Percentiles rank a stretch among this genome's conserved stretches.
phyloP scores from a whole-genome alignment of 352 stramenopile genomes.

The Phytophthora europaea region DNA sequence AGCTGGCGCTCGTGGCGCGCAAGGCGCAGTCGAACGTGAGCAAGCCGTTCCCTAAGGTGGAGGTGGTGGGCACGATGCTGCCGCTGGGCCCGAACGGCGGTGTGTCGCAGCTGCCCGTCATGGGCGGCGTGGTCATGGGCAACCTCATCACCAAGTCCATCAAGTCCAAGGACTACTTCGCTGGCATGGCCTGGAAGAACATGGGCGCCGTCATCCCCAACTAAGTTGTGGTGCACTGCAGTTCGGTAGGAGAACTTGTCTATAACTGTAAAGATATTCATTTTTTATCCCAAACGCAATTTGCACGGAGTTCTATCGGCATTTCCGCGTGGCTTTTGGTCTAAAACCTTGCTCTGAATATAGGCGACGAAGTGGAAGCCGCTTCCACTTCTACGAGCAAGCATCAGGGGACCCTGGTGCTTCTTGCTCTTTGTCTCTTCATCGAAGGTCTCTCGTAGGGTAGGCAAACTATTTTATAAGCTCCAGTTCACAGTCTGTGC shows the following conservation, averaged over 20 bases:
- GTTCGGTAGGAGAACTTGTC: not conserved
- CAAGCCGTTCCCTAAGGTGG: slow-evolving; percentile 54
- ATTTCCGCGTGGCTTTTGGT: too few species aligned
- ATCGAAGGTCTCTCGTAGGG: too few species aligned
- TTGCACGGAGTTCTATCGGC: too few species aligned
- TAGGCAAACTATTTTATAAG: too few species aligned
- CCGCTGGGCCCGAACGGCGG: slow-evolving; percentile 65
- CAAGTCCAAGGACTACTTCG: slow-evolving; percentile 65
- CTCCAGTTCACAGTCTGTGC: too few species aligned
- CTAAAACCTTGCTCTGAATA: too few species aligned
- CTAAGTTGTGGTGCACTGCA: slow-evolving; percentile 20
- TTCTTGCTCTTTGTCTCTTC: too few species aligned
- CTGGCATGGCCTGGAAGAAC: slow-evolving; percentile 42
- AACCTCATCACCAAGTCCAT: slow-evolving; percentile 59
- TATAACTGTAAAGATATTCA: not conserved
- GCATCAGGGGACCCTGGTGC: too few species aligned
- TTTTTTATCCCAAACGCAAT: not conserved
- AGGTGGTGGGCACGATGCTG: slow-evolving; percentile 46
- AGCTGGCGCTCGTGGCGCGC: slow-evolving; percentile 47
- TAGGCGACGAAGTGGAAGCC: too few species aligned
- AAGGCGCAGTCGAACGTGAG: slow-evolving; percentile 48
- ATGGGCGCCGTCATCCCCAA: slow-evolving; percentile 44
- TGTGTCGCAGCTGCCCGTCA: slow-evolving; percentile 61
- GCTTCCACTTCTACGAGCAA: too few species aligned
- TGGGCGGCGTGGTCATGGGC: slow-evolving; percentile 59